Evolutionary conservation across 805 yeast species (phyloP), one percentile per base, ranked within the genome.

Genomic region (Pichia heedii): DNA sequence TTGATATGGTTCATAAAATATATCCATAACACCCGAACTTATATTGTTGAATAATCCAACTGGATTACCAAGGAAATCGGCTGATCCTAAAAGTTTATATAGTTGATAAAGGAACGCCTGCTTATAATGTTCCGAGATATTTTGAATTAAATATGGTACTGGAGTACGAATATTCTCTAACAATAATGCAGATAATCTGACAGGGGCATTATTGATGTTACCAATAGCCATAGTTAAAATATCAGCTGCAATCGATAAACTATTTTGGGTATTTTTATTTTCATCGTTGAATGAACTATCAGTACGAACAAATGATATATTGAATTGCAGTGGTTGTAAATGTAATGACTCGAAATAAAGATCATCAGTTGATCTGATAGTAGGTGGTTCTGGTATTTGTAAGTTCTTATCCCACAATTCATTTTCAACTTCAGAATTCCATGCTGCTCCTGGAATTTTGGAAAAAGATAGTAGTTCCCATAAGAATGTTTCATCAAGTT

Each of bases 211-310:
- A 58, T 90, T 90, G 47, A 94, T 85, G 60, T 90, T 93, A 22
- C 97, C 98, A 49, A 93, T 77, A 0, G 98, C 95, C 97, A 90
- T 89, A 0, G 97, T 88, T 47, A 93, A 67, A 33, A 90, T 79
- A 59, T 93, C 87, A 51, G 86, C 70, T 49, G 87, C 77, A 60
- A 84, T 83, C 74, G 81, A 74, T 40, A 89, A 58, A 0, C 93
- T 69, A 50, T 79, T 81, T 37, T 77, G 79, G 3, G 84, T 67
- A 3, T 74, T 60, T 0, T 69, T 65, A 12, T 79, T 73, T 32
- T 73, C 73, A 43, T 80, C 86, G 5, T 75, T 79, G 56, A 79
- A 76, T 3, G 22, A 39, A 44, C 85, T 68, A 54, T 88, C 96
- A 0, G 95, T 85, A 49, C 97, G 76, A 22, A 86, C 87, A 68